These are phyloP conservation scores for Oryza glumipatula DNA, from an alignment of 176 grass and related monocot genomes.

Conservation along the genomic window DNA sequence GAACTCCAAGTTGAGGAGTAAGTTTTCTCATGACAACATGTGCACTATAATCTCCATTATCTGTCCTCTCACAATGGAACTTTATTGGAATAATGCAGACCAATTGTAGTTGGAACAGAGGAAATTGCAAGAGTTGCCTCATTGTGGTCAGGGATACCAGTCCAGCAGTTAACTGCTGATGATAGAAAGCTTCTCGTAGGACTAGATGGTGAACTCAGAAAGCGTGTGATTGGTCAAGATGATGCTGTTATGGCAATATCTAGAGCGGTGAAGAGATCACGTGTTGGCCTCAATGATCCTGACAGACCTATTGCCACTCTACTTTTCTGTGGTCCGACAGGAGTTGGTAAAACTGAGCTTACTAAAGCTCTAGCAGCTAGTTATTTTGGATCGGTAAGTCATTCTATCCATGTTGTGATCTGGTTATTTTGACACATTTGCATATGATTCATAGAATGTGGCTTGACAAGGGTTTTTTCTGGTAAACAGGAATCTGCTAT, in stretches of 20 bases:
- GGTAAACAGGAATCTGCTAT: conserved; percentile 75
- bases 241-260: conserved; percentile 86
- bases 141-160: conserved; percentile 95
- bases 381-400: conserved; percentile 89
- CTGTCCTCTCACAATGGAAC: conserved; percentile 31
- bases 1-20: conserved; percentile 63
- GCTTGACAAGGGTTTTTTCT: conserved; percentile 37
- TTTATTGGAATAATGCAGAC: conserved; percentile 53
- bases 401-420: conserved; percentile 21
- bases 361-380: conserved; percentile 85
- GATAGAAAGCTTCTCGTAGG: conserved; percentile 78
- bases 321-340: conserved; percentile 94
- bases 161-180: conserved; percentile 87
- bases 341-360: conserved; percentile 97
- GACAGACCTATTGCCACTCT: conserved; percentile 90
- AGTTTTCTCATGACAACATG: conserved; percentile 50
- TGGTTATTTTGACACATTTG: conserved; percentile 16
- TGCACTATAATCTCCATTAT: conserved; percentile 10
- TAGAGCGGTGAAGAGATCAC: conserved; percentile 86
- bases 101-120: conserved; percentile 75
- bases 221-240: conserved; percentile 93
- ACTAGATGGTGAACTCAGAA: conserved; percentile 79
- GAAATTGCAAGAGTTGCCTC: conserved; percentile 94
- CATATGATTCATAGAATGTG: conserved; percentile 4
- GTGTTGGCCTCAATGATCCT: conserved; percentile 89